A percentile compares a stretch with the other conserved stretches of the same genome.
Conservation (phyloP, 495 filamentous ascomycete genomes). For the Podospora pseudocomata region DNA sequence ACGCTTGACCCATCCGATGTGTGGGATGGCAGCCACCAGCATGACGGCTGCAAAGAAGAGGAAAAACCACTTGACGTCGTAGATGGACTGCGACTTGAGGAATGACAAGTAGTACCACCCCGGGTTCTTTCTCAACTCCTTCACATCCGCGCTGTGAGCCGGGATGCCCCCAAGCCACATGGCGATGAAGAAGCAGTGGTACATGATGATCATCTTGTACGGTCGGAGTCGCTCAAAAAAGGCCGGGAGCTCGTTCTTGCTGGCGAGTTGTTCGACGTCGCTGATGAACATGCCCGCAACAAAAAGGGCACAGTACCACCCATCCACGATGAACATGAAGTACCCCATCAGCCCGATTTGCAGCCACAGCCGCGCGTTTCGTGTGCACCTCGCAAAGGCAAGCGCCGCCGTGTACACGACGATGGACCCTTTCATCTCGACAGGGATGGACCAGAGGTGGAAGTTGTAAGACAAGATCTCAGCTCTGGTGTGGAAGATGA, state of each 20-base stretch:
- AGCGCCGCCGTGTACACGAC: conserved; percentile 46
- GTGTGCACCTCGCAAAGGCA: conserved; percentile 36
- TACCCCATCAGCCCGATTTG: conserved; percentile 35
- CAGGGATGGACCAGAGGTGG: conserved; percentile 44
- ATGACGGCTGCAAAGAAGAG: conserved; percentile 51
- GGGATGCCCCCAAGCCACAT: conserved; percentile 48
- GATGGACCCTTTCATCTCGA: conserved; percentile 44
- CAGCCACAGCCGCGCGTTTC: conserved; percentile 34
- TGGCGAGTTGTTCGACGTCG: conserved; percentile 46
- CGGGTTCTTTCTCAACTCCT: conserved; percentile 34
- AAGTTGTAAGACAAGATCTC: conserved; percentile 39
- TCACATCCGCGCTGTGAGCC: conserved; percentile 32
- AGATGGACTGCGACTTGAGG: conserved; percentile 51
- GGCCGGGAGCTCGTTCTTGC: conserved; percentile 38
- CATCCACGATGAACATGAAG: conserved; percentile 48
- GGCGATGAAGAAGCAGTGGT: conserved; percentile 42
- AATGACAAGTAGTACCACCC: conserved; percentile 47
- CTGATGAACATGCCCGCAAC: conserved; percentile 45
- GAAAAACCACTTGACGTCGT: conserved; percentile 48
- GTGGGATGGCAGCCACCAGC: conserved; percentile 51
- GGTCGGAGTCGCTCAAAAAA: conserved; percentile 36
- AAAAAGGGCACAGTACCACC: conserved; percentile 44
- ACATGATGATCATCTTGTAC: conserved; percentile 44
- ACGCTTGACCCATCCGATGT: conserved; percentile 42
- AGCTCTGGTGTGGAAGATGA: conserved; percentile 46